Evolutionary conservation across 2,329 filamentous ascomycete genomes (phyloP).

Genomic region (Coleophoma cylindrospora): DNA sequence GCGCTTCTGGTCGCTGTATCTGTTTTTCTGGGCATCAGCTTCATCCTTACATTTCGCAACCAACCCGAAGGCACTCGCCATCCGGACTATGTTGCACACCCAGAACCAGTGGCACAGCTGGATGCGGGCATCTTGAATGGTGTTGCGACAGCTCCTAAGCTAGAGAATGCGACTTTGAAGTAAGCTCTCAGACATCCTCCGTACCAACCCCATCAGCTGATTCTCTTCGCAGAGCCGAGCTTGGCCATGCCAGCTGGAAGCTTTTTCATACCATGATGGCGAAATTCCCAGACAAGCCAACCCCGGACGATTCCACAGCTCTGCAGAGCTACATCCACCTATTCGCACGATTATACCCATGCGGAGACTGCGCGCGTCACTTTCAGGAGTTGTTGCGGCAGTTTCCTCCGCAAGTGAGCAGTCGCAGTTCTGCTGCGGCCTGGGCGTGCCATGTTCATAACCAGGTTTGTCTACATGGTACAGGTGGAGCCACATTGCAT

Average conservation of each 20-base stretch:
- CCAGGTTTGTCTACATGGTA: constrained; percentile 35
- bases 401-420: constrained; percentile 61
- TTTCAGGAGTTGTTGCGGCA: constrained; percentile 57
- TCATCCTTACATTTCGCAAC: constrained; percentile 39
- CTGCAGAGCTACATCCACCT: constrained; percentile 61
- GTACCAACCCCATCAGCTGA: not conserved
- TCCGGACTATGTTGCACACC: constrained; percentile 10
- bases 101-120: constrained; percentile 21
- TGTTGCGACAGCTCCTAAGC: constrained; percentile 71
- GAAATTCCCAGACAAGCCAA: constrained; percentile 62
- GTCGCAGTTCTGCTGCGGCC: constrained; percentile 57
- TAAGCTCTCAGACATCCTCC: constrained; percentile 29
- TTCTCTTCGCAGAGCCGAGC: constrained; percentile 38
- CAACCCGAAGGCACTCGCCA: constrained; percentile 11
- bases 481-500: not conserved
- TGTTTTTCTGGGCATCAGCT: constrained; percentile 54
- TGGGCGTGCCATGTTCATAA: constrained; percentile 69
- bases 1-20: constrained; percentile 49
- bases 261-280: constrained; percentile 68
- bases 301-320: constrained; percentile 54
- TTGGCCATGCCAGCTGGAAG: constrained; percentile 65
- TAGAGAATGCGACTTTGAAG: constrained; percentile 81
- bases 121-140: constrained; percentile 53
- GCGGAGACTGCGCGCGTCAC: constrained; percentile 64
- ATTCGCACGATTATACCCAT: constrained; percentile 65